These are phyloP conservation scores for Uronychia binucleata DNA, from an alignment of 73 alveolate genomes.

Conservation along the genomic window DNA sequence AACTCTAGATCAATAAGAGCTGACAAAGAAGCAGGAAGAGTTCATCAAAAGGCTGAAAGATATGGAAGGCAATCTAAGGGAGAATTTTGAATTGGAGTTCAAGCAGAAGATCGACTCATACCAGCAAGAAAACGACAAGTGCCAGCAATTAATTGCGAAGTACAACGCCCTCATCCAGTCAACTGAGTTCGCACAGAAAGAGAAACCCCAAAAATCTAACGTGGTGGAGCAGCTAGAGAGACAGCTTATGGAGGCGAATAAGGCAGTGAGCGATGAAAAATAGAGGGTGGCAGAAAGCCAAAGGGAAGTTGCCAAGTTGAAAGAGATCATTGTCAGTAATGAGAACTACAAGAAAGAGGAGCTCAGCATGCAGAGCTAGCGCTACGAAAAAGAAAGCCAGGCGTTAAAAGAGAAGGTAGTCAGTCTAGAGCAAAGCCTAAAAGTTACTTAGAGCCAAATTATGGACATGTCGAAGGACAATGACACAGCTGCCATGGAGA, in stretches of 20 bases:
- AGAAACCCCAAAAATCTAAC: neutral
- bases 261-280: neutral
- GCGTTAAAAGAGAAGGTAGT: neutral
- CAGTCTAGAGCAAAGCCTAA: neutral
- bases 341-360: neutral
- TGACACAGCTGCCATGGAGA: neutral
- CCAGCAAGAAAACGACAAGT: neutral
- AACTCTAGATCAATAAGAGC: neutral
- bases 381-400: neutral
- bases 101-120: neutral
- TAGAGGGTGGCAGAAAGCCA: neutral
- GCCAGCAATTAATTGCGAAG: neutral
- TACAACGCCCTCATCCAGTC: neutral
- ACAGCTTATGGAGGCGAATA: neutral
- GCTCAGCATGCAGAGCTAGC: neutral
- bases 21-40: neutral
- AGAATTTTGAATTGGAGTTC: neutral
- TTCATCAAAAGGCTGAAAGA: neutral
- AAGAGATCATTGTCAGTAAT: neutral
- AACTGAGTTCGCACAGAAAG: neutral
- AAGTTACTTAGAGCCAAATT: neutral
- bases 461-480: no score
- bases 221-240: neutral
- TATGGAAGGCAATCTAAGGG: neutral
- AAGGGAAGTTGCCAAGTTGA: neutral